Percentiles rank a stretch among this genome's conserved stretches.
These are phyloP conservation scores for Ganoderma leucocontextum DNA, from an alignment of 1,284 basidiomycete species.

Conservation along the genomic window DNA sequence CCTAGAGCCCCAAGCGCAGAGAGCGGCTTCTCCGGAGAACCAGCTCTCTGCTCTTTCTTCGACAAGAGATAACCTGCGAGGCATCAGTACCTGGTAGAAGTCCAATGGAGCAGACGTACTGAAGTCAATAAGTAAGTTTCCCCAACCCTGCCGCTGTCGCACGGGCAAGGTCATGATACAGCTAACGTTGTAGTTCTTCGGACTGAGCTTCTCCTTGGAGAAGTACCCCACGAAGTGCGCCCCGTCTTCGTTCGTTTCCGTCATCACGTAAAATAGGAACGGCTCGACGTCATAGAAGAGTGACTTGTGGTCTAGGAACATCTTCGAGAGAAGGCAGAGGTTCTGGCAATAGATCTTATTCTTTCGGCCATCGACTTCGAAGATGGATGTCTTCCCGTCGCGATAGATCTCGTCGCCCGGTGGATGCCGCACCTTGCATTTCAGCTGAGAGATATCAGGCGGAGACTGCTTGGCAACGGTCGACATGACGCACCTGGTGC, in stretches of 20 bases:
- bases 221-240: constrained; percentile 98
- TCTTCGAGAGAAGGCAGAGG: constrained; percentile 97
- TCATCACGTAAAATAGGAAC: constrained; percentile 98
- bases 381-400: constrained; percentile 89
- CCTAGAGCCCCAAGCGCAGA: constrained; percentile 90
- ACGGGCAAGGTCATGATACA: constrained; percentile 99
- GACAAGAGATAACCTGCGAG: constrained; percentile 90
- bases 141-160: constrained; percentile 94
- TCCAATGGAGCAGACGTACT: constrained; percentile 68
- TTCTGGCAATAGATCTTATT: constrained; percentile 99
- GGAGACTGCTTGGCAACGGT: background rate
- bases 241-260: constrained; percentile 89
- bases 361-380: constrained; percentile 97
- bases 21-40: constrained; percentile 94
- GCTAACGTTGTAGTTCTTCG: constrained; percentile 96
- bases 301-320: constrained; percentile 99
- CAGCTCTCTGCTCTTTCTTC: constrained; percentile 89
- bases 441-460: constrained; percentile 64
- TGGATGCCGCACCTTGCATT: constrained; percentile 95
- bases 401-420: constrained; percentile 99
- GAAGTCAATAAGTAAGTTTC: constrained; percentile 94
- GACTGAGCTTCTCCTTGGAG: constrained; percentile 97
- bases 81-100: constrained; percentile 11
- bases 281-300: constrained; percentile 99
- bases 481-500: constrained; percentile 74